Base-by-base conservation (phyloP, 805 yeast genomes). In the Pichia sporocuriosa region DNA sequence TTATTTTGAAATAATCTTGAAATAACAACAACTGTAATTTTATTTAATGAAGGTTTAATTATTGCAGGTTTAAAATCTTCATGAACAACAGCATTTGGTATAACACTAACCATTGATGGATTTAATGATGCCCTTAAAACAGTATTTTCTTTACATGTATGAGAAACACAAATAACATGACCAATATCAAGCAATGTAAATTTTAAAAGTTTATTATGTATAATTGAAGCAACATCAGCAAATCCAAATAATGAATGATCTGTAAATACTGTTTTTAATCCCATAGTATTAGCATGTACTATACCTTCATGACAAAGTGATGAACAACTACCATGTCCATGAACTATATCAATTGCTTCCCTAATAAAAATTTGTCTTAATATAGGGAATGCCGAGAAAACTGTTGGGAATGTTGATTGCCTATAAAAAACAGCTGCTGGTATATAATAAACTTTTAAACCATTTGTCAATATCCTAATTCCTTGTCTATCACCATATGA, bases 161-260 rank as follows among this genome's bases (percentile, higher is more conserved):
- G 93, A 3, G 95, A 84, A 2, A 93, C 99, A 62, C 97, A 86
- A n/a, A 93, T 90, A 35, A 85, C 87, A 58, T 90, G 90, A 44
- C 95, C 96, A 4, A 88, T 79, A 53, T 87, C 95, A 30, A 84
- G 81, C 43, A 87, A 62, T 0, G 95, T 78, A 64, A 88, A 93
- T 53, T 84, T 84, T 47, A 93, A 65, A 4, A 84, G 62, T 61
- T 93, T 93, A 61, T 93, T 93, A 15, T 94, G 95, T 49, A 88
- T 63, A 25, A 90, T 85, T 6, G 89, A 75, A 4, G 82, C 82
- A 3, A 88, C 76, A 52, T 84, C 89, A 1, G 93, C 84, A 65
- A 93, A 93, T 1, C 97, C 98, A 66, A 88, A 90, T 26, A 93
- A 65, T 0, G 97, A 90, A 58, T 93, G 99, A 58, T 93, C 99